Percentiles rank a stretch among this genome's conserved stretches.
phyloP scores from a whole-genome alignment of 179 eudicot species.

The Spergularia azorica region DNA sequence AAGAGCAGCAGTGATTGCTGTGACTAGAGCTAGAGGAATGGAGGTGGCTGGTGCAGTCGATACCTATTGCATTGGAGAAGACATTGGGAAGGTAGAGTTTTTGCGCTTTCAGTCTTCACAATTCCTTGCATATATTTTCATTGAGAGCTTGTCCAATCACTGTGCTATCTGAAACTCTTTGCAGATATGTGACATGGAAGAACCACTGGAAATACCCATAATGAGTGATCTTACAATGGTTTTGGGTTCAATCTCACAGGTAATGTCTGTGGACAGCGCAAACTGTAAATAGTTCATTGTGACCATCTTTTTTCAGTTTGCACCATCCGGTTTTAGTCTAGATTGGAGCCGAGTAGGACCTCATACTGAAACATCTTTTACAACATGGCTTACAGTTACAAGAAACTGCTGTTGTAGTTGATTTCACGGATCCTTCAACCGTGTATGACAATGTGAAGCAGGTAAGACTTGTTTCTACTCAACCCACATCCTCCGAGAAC shows the following conservation, averaged over 20 bases:
- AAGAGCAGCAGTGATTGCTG: slow-evolving; percentile 81
- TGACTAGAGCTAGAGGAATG: slow-evolving; percentile 93
- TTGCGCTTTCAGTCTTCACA: neutral
- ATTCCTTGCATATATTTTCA: neutral
- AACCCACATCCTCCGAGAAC: neutral
- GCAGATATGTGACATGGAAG: slow-evolving; percentile 88
- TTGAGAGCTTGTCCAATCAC: neutral
- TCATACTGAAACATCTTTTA: slow-evolving; percentile 6
- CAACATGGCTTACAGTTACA: slow-evolving; percentile 45
- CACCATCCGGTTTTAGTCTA: too few species aligned
- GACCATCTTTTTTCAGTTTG: neutral
- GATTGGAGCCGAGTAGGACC: too few species aligned
- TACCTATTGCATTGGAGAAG: slow-evolving; percentile 68
- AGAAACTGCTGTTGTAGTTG: slow-evolving; percentile 73
- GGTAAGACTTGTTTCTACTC: slow-evolving; percentile 36
- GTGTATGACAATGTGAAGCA: slow-evolving; percentile 93
- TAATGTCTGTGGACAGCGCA: slow-evolving; percentile 17
- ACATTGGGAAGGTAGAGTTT: slow-evolving; percentile 62
- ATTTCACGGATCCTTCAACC: slow-evolving; percentile 84
- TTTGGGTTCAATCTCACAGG: slow-evolving; percentile 97
- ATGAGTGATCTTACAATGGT: slow-evolving; percentile 87
- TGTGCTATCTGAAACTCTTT: neutral
- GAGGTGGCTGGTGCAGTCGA: slow-evolving; percentile 95
- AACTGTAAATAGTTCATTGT: neutral
- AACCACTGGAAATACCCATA: slow-evolving; percentile 86